Evolutionary conservation across 495 filamentous ascomycete species (phyloP).

Genomic region (Penicillium pulvis): DNA sequence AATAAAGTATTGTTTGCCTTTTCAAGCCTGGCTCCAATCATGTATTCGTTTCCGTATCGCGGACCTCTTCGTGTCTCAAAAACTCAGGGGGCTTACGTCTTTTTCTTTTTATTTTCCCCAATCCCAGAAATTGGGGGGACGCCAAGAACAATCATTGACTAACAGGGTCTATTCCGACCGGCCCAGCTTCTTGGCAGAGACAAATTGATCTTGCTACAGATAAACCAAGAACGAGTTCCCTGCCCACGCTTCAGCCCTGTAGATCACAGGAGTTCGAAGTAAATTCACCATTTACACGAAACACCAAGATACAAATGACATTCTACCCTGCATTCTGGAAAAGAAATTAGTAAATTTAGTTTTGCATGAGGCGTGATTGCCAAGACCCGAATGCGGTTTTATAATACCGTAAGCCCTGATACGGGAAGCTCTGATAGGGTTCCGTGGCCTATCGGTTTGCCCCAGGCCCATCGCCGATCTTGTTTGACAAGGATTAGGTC

Average conservation of each 20-base stretch:
- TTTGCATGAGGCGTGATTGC: not conserved
- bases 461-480: not conserved
- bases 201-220: not conserved
- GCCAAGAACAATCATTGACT: not conserved
- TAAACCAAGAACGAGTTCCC: not conserved
- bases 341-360: not conserved
- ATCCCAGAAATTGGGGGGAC: not conserved
- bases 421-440: not conserved
- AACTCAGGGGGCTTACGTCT: not conserved
- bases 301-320: not conserved
- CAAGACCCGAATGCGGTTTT: not conserved
- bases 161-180: not conserved
- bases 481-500: not conserved
- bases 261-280: not conserved
- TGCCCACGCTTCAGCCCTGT: conserved; percentile 2
- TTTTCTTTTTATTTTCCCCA: not conserved
- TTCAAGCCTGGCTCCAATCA: not conserved
- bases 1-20: not conserved
- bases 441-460: not conserved
- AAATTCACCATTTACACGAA: not conserved
- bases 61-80: not conserved
- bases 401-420: conserved; percentile 1
- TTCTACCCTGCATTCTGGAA: not conserved
- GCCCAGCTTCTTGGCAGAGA: not conserved
- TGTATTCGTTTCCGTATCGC: conserved; percentile 3